phyloP scores from a whole-genome alignment of 192 early-diverging fungal species.

The Backusella circina region DNA sequence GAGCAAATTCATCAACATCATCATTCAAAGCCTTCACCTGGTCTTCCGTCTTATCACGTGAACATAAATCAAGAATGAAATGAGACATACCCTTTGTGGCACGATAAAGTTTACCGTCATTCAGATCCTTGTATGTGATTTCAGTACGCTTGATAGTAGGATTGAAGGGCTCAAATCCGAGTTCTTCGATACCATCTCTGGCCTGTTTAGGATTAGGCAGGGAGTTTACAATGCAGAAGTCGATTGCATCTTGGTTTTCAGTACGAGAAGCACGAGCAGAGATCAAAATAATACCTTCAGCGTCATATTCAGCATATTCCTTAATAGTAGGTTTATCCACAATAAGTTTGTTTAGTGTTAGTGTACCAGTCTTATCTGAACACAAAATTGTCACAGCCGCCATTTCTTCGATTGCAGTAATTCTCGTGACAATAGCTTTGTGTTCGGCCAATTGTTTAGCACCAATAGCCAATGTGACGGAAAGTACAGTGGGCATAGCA shows the following conservation, averaged over 20 bases:
- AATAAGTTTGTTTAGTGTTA: constrained; percentile 83
- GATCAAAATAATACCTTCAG: constrained; percentile 59
- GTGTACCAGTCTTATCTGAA: constrained; percentile 95
- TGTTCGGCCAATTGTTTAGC: constrained; percentile 79
- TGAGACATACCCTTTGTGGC: constrained; percentile 76
- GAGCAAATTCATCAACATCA: constrained; percentile 68
- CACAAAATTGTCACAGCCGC: constrained; percentile 82
- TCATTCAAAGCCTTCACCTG: constrained; percentile 40
- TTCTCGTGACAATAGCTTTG: constrained; percentile 79
- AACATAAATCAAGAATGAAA: constrained; percentile 68
- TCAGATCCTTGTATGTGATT: constrained; percentile 58
- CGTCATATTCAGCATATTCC: constrained; percentile 59
- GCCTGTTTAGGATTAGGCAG: constrained; percentile 52
- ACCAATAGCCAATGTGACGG: constrained; percentile 76
- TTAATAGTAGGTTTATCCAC: constrained; percentile 68
- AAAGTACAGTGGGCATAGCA: constrained; percentile 79
- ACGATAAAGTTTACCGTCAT: constrained; percentile 62
- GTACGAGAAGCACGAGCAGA: constrained; percentile 75
- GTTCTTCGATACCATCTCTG: constrained; percentile 61
- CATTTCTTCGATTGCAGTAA: constrained; percentile 79
- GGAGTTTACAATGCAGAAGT: constrained; percentile 69
- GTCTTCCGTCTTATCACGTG: constrained; percentile 64
- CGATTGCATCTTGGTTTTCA: constrained; percentile 80
- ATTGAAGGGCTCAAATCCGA: constrained; percentile 73
- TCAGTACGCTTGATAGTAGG: constrained; percentile 77